A percentile compares a stretch with the other conserved stretches of the same genome.
These are phyloP conservation scores for Backusella tuberculispora DNA, from an alignment of 192 early-diverging fungal species.

Conservation along the genomic window DNA sequence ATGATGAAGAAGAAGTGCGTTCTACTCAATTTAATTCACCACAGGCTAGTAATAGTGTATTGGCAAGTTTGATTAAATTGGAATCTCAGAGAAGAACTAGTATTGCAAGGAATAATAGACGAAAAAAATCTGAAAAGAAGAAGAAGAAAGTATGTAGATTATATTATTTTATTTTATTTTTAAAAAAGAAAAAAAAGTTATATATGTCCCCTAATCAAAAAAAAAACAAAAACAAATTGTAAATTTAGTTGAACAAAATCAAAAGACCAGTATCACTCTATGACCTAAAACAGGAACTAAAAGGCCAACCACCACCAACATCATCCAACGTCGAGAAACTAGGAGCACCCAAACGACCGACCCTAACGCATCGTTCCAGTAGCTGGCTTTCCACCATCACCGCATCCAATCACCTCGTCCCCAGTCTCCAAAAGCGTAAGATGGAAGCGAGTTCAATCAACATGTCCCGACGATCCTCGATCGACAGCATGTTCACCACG, in stretches of 20 bases:
- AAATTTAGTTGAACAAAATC: conserved; percentile 5
- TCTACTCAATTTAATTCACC: too few species aligned
- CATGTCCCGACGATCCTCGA: conserved; percentile 31
- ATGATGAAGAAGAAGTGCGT: neutral
- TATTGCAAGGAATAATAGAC: neutral
- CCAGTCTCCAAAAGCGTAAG: conserved; percentile 32
- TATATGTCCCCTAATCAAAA: too few species aligned
- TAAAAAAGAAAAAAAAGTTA: neutral
- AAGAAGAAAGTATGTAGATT: conserved; percentile 8
- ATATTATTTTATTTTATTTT: neutral
- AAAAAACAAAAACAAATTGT: neutral
- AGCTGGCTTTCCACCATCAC: conserved; percentile 32
- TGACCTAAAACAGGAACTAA: neutral
- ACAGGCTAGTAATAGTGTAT: conserved; percentile 24
- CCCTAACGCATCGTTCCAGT: conserved; percentile 24
- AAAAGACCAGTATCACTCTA: conserved; percentile 16
- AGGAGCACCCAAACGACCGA: conserved; percentile 15
- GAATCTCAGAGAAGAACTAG: conserved; percentile 29
- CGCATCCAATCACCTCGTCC: conserved; percentile 29
- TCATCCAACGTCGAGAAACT: neutral
- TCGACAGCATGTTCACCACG: conserved; percentile 35
- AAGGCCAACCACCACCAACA: neutral
- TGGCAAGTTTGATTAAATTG: conserved; percentile 37
- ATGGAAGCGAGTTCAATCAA: neutral
- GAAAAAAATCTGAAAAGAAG: neutral